phyloP scores from a whole-genome alignment of 495 filamentous ascomycete species.

The Penicillium lividum region DNA sequence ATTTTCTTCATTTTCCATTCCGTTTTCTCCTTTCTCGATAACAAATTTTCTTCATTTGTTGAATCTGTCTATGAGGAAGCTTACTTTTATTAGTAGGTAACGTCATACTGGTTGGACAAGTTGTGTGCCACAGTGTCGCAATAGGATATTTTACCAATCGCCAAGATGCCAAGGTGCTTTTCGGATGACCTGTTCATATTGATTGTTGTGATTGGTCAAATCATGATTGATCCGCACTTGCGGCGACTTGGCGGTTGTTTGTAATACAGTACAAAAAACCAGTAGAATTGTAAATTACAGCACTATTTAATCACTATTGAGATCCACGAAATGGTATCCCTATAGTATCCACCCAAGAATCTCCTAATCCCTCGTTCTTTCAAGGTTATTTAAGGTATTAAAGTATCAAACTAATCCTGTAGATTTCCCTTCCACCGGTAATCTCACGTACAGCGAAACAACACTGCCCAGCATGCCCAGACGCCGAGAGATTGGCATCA shows the following conservation, averaged over 20 bases:
- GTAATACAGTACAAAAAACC: background rate
- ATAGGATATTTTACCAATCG: conserved; percentile 29
- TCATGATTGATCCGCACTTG: conserved; percentile 29
- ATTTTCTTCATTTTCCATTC: background rate
- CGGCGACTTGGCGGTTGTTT: conserved; percentile 20
- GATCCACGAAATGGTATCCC: background rate
- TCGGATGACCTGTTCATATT: conserved; percentile 18
- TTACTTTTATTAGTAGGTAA: background rate
- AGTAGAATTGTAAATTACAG: background rate
- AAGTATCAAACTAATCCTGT: background rate
- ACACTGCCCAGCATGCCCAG: conserved; percentile 31
- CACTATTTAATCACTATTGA: conserved; percentile 2
- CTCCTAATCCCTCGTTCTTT: background rate
- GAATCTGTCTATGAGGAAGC: background rate
- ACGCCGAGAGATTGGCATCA: conserved; percentile 40
- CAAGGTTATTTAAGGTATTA: conserved; percentile 3
- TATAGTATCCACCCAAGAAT: background rate
- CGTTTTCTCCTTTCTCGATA: background rate
- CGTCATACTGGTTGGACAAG: conserved; percentile 12
- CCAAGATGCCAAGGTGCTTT: conserved; percentile 42
- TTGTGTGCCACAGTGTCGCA: conserved; percentile 13
- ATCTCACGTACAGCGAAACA: conserved; percentile 1
- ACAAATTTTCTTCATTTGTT: too few relatives aligned
- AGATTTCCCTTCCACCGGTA: background rate
- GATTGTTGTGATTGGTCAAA: conserved; percentile 21